Evolutionary conservation across 441 rosid species (phyloP).

Genomic region (Arabidopsis lyrata): DNA sequence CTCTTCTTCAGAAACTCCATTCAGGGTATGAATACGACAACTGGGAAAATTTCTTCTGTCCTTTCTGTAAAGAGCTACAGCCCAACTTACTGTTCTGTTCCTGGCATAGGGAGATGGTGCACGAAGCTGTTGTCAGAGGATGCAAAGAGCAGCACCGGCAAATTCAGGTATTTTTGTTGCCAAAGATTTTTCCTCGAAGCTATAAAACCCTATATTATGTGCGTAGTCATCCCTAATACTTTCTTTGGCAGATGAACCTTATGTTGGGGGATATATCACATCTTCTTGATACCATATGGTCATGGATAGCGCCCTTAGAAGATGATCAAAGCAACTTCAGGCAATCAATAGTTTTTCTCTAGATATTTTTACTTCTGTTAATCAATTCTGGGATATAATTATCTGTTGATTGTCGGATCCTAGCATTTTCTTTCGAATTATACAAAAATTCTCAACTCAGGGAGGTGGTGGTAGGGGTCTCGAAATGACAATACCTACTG

Average conservation of each 20-base stretch:
- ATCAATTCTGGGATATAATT: conserved; percentile 12
- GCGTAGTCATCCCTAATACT: conserved; percentile 30
- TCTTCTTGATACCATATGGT: conserved; percentile 93
- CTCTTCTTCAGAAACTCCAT: conserved; percentile 97
- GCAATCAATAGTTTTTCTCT: conserved; percentile 48
- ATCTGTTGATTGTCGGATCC: neutral
- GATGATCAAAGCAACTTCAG: conserved; percentile 83
- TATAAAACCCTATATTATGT: conserved; percentile 17
- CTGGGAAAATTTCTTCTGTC: conserved; percentile 10
- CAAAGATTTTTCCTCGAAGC: conserved; percentile 29
- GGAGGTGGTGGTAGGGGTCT: conserved; percentile 24
- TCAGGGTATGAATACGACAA: conserved; percentile 66
- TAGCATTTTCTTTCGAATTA: conserved; percentile 16
- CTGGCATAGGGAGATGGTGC: conserved; percentile 77
- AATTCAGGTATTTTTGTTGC: conserved; percentile 69
- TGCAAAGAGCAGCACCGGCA: conserved; percentile 99
- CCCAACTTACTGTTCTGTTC: conserved; percentile 34
- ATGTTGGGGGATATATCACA: conserved; percentile 92
- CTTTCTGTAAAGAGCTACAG: conserved; percentile 16
- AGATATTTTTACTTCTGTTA: conserved; percentile 18
- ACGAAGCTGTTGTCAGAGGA: conserved; percentile 84
- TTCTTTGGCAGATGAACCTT: conserved; percentile 83
- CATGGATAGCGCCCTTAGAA: conserved; percentile 96
- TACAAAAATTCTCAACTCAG: conserved; percentile 9
- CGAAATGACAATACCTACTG: conserved; percentile 19